Evolutionary conservation across 2,329 filamentous ascomycete species (phyloP).

Genomic region (Cadophora sp.): DNA sequence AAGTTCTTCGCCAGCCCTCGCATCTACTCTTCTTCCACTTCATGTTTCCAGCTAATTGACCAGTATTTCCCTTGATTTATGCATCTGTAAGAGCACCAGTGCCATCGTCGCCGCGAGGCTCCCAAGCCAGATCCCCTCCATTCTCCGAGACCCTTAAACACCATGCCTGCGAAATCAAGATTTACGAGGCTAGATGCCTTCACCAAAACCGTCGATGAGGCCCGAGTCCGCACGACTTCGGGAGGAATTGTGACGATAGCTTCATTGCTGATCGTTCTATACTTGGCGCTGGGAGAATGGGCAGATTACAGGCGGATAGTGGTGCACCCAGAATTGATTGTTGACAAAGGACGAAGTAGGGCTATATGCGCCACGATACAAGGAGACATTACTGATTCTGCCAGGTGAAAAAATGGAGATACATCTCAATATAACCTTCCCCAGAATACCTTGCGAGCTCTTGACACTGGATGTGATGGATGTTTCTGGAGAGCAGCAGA

Average conservation of each 20-base stretch:
- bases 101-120: constrained; percentile 34
- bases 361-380: neutral
- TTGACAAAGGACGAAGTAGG: constrained; percentile 92
- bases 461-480: constrained; percentile 99
- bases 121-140: constrained; percentile 6
- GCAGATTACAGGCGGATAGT: constrained; percentile 85
- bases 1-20: constrained; percentile 8
- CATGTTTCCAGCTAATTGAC: constrained; percentile 30
- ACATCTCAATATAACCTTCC: constrained; percentile 96
- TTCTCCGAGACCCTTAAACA: constrained; percentile 4
- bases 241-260: constrained; percentile 94
- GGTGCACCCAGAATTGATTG: constrained; percentile 90
- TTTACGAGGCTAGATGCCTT: constrained; percentile 98
- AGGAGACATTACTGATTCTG: neutral
- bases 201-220: constrained; percentile 98
- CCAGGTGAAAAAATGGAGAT: constrained; percentile 99
- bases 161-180: constrained; percentile 88
- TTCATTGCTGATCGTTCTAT: constrained; percentile 87
- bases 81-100: constrained; percentile 35
- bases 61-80: constrained; percentile 32
- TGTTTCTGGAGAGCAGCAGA: constrained; percentile 95
- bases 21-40: constrained; percentile 20
- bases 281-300: constrained; percentile 95
- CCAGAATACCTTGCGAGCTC: constrained; percentile 90
- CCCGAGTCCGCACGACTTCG: constrained; percentile 91